Conservation (phyloP, 2,329 filamentous ascomycete genomes). For the Knufia fluminis region DNA sequence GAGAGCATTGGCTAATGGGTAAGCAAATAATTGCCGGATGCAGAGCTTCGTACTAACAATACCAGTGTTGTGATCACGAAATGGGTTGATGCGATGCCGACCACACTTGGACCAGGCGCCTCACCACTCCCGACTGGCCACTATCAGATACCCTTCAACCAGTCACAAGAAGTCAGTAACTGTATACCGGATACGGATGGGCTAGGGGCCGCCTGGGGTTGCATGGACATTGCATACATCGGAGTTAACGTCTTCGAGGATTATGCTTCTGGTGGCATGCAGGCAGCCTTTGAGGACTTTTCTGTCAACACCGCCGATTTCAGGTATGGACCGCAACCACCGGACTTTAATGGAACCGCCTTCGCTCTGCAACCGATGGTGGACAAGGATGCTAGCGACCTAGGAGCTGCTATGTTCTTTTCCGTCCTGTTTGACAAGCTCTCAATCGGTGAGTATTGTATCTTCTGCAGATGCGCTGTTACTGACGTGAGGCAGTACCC, state of each 20-base stretch:
- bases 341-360: slow-evolving; percentile 35
- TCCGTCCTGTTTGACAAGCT: slow-evolving; percentile 55
- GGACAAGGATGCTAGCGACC: slow-evolving; percentile 47
- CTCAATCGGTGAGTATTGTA: slow-evolving; percentile 37
- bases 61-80: slow-evolving; percentile 34
- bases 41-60: background rate
- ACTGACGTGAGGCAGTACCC: slow-evolving; percentile 10
- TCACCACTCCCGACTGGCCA: slow-evolving; percentile 37
- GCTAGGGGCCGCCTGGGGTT: slow-evolving; percentile 40
- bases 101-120: slow-evolving; percentile 39
- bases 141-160: slow-evolving; percentile 39
- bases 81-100: slow-evolving; percentile 42
- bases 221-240: slow-evolving; percentile 30
- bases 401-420: slow-evolving; percentile 58
- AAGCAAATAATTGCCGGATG: slow-evolving; percentile 13
- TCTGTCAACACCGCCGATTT: slow-evolving; percentile 32
- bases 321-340: slow-evolving; percentile 55
- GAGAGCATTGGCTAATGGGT: slow-evolving; percentile 22
- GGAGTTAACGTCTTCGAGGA: slow-evolving; percentile 28
- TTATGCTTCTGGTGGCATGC: slow-evolving; percentile 22
- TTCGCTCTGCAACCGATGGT: slow-evolving; percentile 46
- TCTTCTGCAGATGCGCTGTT: too few relatives aligned
- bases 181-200: slow-evolving; percentile 36
- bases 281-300: slow-evolving; percentile 32
- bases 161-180: slow-evolving; percentile 38